These are phyloP conservation scores for Colletotrichum phormii DNA, from an alignment of 2,329 filamentous ascomycete species.

Conservation along the genomic window DNA sequence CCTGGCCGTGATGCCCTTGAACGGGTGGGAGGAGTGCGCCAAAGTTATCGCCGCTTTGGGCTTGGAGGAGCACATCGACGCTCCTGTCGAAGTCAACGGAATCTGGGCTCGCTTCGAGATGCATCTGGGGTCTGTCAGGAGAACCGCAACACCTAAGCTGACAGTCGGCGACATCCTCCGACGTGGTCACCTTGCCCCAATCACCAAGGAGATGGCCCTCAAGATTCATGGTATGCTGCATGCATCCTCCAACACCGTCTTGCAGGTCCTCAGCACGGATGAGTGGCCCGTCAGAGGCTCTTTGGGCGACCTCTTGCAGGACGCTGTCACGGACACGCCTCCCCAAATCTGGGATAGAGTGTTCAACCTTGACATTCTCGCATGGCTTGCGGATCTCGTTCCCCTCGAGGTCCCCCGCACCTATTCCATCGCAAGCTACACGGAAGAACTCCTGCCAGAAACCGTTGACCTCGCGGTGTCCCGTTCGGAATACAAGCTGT, in stretches of 20 bases:
- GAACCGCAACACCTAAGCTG: conserved; percentile 43
- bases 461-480: conserved; percentile 64
- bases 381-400: conserved; percentile 60
- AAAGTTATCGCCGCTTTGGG: conserved; percentile 65
- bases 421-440: conserved; percentile 64
- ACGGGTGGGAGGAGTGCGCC: conserved; percentile 64
- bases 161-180: conserved; percentile 62
- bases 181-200: conserved; percentile 62
- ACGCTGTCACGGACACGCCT: conserved; percentile 59
- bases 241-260: conserved; percentile 61
- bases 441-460: conserved; percentile 61
- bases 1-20: conserved; percentile 65
- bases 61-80: conserved; percentile 58
- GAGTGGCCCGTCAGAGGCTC: conserved; percentile 65
- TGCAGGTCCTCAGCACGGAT: conserved; percentile 60
- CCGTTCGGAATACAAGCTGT: conserved; percentile 63
- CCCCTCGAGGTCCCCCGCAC: conserved; percentile 62
- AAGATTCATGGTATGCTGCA: conserved; percentile 60
- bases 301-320: conserved; percentile 61
- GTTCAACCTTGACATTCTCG: conserved; percentile 57
- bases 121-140: conserved; percentile 55
- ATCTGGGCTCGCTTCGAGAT: conserved; percentile 60
- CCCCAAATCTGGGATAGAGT: conserved; percentile 62
- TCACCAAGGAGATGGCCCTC: conserved; percentile 62
- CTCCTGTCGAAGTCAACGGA: conserved; percentile 49